A percentile compares a stretch with the other conserved stretches of the same genome.
Evolutionary conservation across 1,284 basidiomycete species (phyloP).

Genomic region (Coniophora puteana): DNA sequence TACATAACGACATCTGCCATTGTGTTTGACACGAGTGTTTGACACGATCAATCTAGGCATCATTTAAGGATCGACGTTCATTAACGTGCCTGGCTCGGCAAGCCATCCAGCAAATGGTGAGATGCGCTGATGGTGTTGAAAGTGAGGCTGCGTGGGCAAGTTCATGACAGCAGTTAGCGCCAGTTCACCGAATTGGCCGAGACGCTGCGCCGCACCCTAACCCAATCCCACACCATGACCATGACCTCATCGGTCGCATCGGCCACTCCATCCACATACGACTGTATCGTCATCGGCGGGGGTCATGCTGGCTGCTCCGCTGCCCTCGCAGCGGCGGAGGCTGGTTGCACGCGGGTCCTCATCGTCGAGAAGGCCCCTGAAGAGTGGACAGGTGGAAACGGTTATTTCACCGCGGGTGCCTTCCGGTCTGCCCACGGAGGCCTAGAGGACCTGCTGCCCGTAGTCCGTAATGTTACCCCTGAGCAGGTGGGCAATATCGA

Average conservation of each 20-base stretch:
- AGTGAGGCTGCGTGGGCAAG: too few species aligned
- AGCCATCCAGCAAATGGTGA: not conserved
- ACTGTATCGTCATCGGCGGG: slow-evolving; percentile 63
- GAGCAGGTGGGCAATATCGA: slow-evolving; percentile 47
- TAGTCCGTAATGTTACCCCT: slow-evolving; percentile 46
- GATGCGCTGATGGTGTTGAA: not conserved
- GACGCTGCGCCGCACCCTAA: too few species aligned
- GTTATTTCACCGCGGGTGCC: slow-evolving; percentile 68
- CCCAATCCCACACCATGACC: too few species aligned
- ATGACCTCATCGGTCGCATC: not conserved
- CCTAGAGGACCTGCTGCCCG: slow-evolving; percentile 49
- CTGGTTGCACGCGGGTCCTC: slow-evolving; percentile 56
- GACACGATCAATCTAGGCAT: too few species aligned
- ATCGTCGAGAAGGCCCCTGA: slow-evolving; percentile 62
- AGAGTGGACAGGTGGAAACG: slow-evolving; percentile 66
- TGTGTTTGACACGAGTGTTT: too few species aligned
- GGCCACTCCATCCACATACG: slow-evolving; percentile 29
- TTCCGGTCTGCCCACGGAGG: slow-evolving; percentile 59
- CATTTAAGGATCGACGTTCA: too few species aligned
- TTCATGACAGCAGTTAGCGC: too few species aligned
- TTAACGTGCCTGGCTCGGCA: too few species aligned
- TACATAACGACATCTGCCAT: too few species aligned
- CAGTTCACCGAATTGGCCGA: too few species aligned
- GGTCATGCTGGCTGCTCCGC: slow-evolving; percentile 67
- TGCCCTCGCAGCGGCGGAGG: slow-evolving; percentile 54